Evolutionary conservation across 352 stramenopile genomes (phyloP), one percentile per base, ranked within the genome.

Genomic region (Pythium aristosporum): DNA sequence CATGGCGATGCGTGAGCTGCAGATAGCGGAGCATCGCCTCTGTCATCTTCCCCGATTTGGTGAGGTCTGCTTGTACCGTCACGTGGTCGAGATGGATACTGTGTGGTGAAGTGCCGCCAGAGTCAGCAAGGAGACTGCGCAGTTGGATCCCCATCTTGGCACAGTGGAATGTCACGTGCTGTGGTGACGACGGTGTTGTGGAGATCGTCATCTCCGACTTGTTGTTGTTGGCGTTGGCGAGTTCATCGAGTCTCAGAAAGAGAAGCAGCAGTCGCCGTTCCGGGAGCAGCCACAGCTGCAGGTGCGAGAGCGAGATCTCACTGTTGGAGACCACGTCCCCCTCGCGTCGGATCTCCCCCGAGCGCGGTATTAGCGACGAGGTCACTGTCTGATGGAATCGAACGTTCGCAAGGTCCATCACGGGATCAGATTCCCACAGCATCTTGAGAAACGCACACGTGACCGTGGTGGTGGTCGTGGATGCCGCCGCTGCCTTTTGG

Each of bases 201-300:
- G 39, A 21, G 10, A 42, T 2, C 37, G 44, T 28, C n/a, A 23
- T 18, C 44, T 12, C n/a, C 18, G 32, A 2, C 48, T 30, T 30
- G 13, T 30, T 20, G 16, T 28, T 49, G 18, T 65, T 64, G 2
- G n/a, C 16, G 48, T 71, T 85, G 5, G 66, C 41, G 6, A 89
- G 67, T 30, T 85, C 73, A 20, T 89, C 77, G 10, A 89, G 63
- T 5, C 69, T 76, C 23, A 85, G 47, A 36, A 82, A 65, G 5
- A 89, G 43, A 7, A 88, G 58, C 18, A 89, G 11, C 28, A 89
- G 59, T n/a, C 70, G 75, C 21, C 65, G 73, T 11, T 71, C 53
- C 11, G 75, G 71, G 13, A 53, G 61, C 53, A 76, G 65, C 48
- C 57, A 71, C n/a, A 82, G 36, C 5, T 56, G 52, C 41, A 80